These are phyloP conservation scores for Zygnema circumcarinatum DNA, from an alignment of 139 green algal genomes.

Conservation along the genomic window DNA sequence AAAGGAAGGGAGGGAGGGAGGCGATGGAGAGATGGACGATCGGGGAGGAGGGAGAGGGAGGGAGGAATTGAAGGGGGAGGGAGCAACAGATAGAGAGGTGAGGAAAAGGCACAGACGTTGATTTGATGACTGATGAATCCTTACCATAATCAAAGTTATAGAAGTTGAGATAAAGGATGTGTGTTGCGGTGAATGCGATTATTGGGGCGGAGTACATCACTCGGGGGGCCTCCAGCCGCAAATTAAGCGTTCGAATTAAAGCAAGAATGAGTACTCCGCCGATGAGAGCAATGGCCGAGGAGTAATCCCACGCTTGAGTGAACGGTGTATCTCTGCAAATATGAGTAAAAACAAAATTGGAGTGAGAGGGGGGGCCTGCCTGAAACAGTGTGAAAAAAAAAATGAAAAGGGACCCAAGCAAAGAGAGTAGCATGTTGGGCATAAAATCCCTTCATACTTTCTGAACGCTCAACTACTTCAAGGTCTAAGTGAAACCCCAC, in stretches of 20 bases:
- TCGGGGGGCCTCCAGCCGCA: constrained; percentile 26
- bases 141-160: constrained; percentile 89
- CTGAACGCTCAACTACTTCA: too few species aligned
- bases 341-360: neutral
- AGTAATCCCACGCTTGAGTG: constrained; percentile 48
- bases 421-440: too few species aligned
- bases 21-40: too few species aligned
- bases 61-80: too few species aligned
- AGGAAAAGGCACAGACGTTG: constrained; percentile 9
- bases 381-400: constrained; percentile 29
- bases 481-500: too few species aligned
- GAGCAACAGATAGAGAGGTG: neutral
- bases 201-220: constrained; percentile 48
- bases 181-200: constrained; percentile 55
- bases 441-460: too few species aligned
- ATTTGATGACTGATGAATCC: too few species aligned
- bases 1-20: too few species aligned
- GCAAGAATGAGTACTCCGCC: constrained; percentile 30
- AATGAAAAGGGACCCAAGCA: constrained; percentile 15
- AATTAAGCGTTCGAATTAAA: constrained; percentile 22
- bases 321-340: constrained; percentile 36
- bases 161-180: constrained; percentile 78
- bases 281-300: constrained; percentile 37
- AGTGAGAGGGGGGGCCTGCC: neutral
- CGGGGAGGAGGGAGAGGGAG: neutral